Percentiles rank a stretch among this genome's conserved stretches.
Evolutionary conservation across 140 eudicot species (phyloP).

Genomic region (Flaveria floridana): DNA sequence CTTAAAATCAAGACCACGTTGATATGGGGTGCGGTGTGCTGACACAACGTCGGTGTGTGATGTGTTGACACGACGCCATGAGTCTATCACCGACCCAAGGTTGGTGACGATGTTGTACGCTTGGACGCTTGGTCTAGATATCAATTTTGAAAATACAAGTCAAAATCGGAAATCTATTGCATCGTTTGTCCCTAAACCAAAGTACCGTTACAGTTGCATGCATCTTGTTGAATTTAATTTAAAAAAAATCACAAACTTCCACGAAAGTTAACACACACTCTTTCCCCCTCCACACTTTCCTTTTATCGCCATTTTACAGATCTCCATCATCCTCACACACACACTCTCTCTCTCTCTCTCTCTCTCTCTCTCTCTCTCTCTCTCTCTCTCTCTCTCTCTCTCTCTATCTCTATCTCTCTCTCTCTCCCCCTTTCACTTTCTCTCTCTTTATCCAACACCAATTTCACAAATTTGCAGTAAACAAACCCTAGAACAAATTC

Average conservation of each 20-base stretch:
- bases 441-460: slow-evolving; percentile 31
- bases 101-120: too few species aligned
- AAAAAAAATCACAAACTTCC: slow-evolving; percentile 26
- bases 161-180: not conserved
- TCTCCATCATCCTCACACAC: slow-evolving; percentile 28
- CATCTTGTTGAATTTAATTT: not conserved
- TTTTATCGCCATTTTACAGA: slow-evolving; percentile 40
- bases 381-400: slow-evolving; percentile 33
- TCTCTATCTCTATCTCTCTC: not conserved
- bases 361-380: slow-evolving; percentile 17
- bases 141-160: slow-evolving; percentile 12
- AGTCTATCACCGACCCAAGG: too few species aligned
- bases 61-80: too few species aligned
- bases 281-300: slow-evolving; percentile 23
- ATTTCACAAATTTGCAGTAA: slow-evolving; percentile 27
- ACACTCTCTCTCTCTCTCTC: not conserved
- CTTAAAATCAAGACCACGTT: too few species aligned
- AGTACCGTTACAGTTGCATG: slow-evolving; percentile 25
- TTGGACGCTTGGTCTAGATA: not conserved
- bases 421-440: slow-evolving; percentile 10
- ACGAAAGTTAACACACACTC: slow-evolving; percentile 25
- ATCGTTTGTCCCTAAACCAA: not conserved
- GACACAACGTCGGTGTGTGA: too few species aligned
- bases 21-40: too few species aligned
- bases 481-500: slow-evolving; percentile 33